phyloP scores from a whole-genome alignment of 1,139 yeast species.

The Yamadazyma dushanensis region DNA sequence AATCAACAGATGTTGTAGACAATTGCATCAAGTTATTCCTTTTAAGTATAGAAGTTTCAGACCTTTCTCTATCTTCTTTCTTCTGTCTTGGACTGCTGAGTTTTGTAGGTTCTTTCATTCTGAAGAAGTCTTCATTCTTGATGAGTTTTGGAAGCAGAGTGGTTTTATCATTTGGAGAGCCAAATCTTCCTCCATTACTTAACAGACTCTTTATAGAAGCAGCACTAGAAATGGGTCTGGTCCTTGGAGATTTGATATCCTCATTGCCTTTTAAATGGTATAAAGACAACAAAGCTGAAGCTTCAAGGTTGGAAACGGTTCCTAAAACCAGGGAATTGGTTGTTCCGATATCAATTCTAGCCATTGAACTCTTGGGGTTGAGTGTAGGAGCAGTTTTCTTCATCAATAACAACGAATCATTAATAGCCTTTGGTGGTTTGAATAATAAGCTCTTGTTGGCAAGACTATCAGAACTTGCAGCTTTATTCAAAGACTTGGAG shows the following conservation, averaged over 20 bases:
- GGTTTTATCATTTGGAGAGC: slow-evolving; percentile 1
- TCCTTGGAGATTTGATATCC: slow-evolving; percentile 17
- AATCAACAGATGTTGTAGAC: slow-evolving; percentile 10
- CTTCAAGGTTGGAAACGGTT: slow-evolving; percentile 34
- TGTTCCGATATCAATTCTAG: slow-evolving; percentile 21
- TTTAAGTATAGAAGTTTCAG: slow-evolving; percentile 10
- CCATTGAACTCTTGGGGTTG: slow-evolving; percentile 15
- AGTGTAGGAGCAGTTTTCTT: slow-evolving; percentile 6
- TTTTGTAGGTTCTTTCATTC: slow-evolving; percentile 12
- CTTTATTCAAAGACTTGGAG: background rate
- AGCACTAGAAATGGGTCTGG: slow-evolving; percentile 8
- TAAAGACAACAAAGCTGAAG: slow-evolving; percentile 41
- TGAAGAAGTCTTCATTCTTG: slow-evolving; percentile 15
- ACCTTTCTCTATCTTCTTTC: slow-evolving; percentile 7
- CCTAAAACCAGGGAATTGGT: slow-evolving; percentile 40
- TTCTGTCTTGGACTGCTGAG: slow-evolving; percentile 2
- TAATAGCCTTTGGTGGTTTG: slow-evolving; percentile 14
- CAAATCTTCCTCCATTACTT: background rate
- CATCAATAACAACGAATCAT: slow-evolving; percentile 15
- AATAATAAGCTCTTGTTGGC: background rate
- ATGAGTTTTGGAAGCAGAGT: slow-evolving; percentile 11
- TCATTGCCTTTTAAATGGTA: slow-evolving; percentile 40
- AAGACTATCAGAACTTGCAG: background rate
- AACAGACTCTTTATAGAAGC: slow-evolving; percentile 12
- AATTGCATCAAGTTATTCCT: slow-evolving; percentile 8